Base-by-base conservation (phyloP, 192 early-diverging fungal genomes). In the Backusella liffmaniae region DNA sequence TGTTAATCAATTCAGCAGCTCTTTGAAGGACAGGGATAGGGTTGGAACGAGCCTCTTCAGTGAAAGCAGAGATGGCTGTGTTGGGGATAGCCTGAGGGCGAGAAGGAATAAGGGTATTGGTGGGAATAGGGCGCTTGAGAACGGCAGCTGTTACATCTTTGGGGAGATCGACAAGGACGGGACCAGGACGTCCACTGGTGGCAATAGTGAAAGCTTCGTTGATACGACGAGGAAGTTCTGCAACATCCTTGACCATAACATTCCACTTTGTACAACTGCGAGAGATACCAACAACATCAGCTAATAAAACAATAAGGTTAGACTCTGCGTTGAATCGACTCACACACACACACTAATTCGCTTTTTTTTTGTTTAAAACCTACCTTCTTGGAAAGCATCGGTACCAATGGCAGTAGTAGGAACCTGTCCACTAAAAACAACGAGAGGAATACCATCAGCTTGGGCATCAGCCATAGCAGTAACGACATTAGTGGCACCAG, bases 241-340 rank as follows among this genome's bases (percentile, higher is more conserved):
- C 88, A 79, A 99, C 89, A 79, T 97, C 95, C 80, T 95, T 95
- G 84, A 99, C 95, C 96, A 97, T 95, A 34, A 98, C 96, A 82
- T 99, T 99, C 98, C 98, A 99, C 82, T 98, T 99, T 82, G 98
- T 97, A 87, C 98, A 99, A 13, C 93, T 84, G 39, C 98, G 91
- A 76, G 94, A 94, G 80, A 99, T 99, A 66, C 98, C 98, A 35
- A 99, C 90, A 37, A 99, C 89, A 80, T 99, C 98, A 71, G 98
- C 98, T 79, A 75, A 13, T 46, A 41, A 32, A 30, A 29, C 9
- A 9, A 67, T 42, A 36, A 65, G 34, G 53, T 59, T 59, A 59
- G 53, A 21, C 23, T 59, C 53, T 59, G 23, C 4, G 3, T 59
- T 10, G 8, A 23, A 59, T 59, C 16, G n/a, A 51, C 6, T 21